A percentile compares a stretch with the other conserved stretches of the same genome.
Evolutionary conservation across 495 filamentous ascomycete species (phyloP).

Genomic region (Tuber brumale): DNA sequence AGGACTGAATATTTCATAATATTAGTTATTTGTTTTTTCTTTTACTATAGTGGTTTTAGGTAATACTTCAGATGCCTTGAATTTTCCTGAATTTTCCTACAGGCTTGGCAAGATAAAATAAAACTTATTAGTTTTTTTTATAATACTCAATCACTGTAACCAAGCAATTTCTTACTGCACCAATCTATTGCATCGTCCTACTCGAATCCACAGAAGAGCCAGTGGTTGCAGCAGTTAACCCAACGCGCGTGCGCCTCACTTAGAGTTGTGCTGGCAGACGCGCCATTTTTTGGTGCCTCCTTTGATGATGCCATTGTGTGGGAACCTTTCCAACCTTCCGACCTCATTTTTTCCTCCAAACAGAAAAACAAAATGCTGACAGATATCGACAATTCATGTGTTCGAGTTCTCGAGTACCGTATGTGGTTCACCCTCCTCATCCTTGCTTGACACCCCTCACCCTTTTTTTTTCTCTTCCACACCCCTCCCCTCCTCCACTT

Average conservation of each 20-base stretch:
- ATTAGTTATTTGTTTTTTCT: too few relatives aligned
- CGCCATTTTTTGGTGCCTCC: background rate
- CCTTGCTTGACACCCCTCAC: background rate
- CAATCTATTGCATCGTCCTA: background rate
- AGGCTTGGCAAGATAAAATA: too few relatives aligned
- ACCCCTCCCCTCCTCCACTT: background rate
- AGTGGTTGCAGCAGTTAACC: background rate
- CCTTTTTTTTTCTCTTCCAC: background rate
- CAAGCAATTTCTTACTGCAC: too few relatives aligned
- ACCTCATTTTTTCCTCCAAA: background rate
- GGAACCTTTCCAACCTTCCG: background rate
- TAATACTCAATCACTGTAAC: too few relatives aligned
- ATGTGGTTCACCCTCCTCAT: background rate
- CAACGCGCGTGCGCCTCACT: background rate
- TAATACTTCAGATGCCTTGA: too few relatives aligned
- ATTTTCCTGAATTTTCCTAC: too few relatives aligned
- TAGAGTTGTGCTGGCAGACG: background rate
- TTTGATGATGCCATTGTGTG: background rate
- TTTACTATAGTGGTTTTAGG: too few relatives aligned
- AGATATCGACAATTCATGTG: background rate
- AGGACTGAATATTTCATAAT: too few relatives aligned
- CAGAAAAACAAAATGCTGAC: slow-evolving; percentile 3
- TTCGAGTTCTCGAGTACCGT: background rate
- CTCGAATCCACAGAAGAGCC: background rate
- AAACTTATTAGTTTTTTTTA: too few relatives aligned